These are phyloP conservation scores for Solanum verrucosum DNA, from an alignment of 257 asterid species.

Conservation along the genomic window DNA sequence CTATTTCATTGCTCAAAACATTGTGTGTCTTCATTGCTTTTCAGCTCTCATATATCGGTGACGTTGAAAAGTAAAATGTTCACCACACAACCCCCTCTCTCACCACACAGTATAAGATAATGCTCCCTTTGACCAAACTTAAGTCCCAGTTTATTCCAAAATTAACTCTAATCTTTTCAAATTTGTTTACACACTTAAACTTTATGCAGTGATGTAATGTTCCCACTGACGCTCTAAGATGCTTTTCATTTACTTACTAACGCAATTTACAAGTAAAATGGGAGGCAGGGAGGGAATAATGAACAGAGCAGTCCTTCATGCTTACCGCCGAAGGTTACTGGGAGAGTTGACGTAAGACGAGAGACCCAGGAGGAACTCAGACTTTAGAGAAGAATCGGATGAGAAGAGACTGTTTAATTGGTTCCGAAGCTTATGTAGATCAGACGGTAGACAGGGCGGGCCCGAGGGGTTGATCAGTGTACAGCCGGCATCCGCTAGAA, in stretches of 20 bases:
- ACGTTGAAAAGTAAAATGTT: background rate
- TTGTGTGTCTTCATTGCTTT: background rate
- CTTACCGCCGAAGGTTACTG: background rate
- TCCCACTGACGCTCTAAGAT: background rate
- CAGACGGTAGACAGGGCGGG: conserved; percentile 64
- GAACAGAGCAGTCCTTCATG: background rate
- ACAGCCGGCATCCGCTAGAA: conserved; percentile 76
- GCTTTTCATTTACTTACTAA: background rate
- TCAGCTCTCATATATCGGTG: background rate
- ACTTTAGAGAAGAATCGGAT: conserved; percentile 37
- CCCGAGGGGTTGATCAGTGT: conserved; percentile 51
- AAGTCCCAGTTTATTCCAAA: background rate
- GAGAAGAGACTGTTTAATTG: conserved; percentile 42
- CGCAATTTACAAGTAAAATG: background rate
- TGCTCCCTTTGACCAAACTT: background rate
- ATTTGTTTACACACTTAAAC: background rate
- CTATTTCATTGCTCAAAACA: background rate
- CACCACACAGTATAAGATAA: background rate
- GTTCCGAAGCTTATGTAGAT: conserved; percentile 52
- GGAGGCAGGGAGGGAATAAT: background rate
- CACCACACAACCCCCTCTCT: background rate
- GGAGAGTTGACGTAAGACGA: conserved; percentile 38
- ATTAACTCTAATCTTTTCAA: background rate
- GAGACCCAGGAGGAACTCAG: conserved; percentile 52
- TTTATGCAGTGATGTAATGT: background rate